Percentiles rank a stretch among this genome's conserved stretches.
phyloP scores from a whole-genome alignment of 2,329 filamentous ascomycete genomes.

The Exophiala alcalophila region DNA sequence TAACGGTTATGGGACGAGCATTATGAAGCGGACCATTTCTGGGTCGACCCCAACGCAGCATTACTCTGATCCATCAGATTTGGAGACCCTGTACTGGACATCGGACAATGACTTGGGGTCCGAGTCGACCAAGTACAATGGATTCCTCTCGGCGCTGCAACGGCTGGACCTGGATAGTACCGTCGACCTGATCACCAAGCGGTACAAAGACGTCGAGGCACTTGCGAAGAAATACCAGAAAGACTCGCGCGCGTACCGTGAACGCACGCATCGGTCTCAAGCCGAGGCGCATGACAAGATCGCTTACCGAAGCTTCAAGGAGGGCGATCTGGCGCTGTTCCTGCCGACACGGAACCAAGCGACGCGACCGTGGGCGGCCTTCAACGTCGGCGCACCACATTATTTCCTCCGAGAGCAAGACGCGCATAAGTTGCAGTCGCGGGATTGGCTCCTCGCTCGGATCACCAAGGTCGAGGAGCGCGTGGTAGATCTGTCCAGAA shows the following conservation, averaged over 20 bases:
- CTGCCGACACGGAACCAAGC: constrained; percentile 91
- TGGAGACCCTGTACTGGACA: constrained; percentile 80
- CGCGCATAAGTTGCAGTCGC: constrained; percentile 72
- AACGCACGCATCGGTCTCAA: constrained; percentile 76
- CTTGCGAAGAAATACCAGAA: constrained; percentile 90
- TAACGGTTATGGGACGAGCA: constrained; percentile 11
- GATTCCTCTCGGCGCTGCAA: constrained; percentile 70
- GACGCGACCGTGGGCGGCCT: constrained; percentile 93
- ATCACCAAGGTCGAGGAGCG: constrained; percentile 90
- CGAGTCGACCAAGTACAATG: constrained; percentile 70
- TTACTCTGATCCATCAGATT: constrained; percentile 61
- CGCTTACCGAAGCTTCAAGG: constrained; percentile 91
- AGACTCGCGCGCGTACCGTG: constrained; percentile 80
- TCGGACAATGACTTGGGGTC: constrained; percentile 62
- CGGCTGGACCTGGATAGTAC: constrained; percentile 82
- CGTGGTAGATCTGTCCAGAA: constrained; percentile 86
- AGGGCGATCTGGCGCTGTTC: constrained; percentile 91
- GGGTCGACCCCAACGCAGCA: constrained; percentile 54
- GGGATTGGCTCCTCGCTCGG: constrained; percentile 95
- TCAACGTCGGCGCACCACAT: constrained; percentile 95
- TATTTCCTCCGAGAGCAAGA: constrained; percentile 96
- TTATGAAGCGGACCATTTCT: constrained; percentile 46
- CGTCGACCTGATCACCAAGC: constrained; percentile 78
- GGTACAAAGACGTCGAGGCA: constrained; percentile 89
- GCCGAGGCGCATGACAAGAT: constrained; percentile 94